phyloP scores from a whole-genome alignment of 768 basidiomycete genomes.

The Tulasnella sp. region DNA sequence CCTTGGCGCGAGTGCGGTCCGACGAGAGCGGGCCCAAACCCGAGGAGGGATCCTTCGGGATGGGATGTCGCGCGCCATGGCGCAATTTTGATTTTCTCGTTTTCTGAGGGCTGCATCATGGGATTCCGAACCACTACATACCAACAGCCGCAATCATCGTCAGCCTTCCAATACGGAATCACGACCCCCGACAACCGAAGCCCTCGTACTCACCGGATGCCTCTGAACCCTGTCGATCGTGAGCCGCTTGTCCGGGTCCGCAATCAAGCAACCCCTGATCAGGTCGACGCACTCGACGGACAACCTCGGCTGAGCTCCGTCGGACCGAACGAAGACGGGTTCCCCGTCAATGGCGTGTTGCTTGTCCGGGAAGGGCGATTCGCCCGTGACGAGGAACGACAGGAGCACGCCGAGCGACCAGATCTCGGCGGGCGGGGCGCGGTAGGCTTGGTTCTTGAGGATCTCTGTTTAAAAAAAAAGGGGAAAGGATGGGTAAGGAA shows the following conservation, averaged over 20 bases:
- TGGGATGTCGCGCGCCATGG: no score
- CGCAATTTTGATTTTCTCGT: no score
- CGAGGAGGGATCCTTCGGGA: no score
- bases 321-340: constrained; percentile 14
- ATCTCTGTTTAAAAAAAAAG: constrained; percentile 23
- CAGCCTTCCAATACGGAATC: no score
- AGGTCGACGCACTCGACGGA: constrained; percentile 19
- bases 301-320: constrained; percentile 12
- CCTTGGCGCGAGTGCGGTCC: no score
- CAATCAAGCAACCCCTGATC: constrained; percentile 22
- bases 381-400: constrained; percentile 30
- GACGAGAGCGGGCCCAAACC: no score
- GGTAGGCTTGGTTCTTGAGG: constrained; percentile 26
- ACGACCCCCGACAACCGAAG: not conserved
- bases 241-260: constrained; percentile 20
- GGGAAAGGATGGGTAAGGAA: not conserved
- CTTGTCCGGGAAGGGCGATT: constrained; percentile 26
- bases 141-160: no score
- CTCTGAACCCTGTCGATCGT: constrained; percentile 21
- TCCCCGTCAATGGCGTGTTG: constrained; percentile 19
- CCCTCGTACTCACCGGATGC: constrained; percentile 13
- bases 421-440: constrained; percentile 30
- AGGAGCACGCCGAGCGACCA: constrained; percentile 35
- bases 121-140: no score
- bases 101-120: no score